Percentiles rank a stretch among this genome's conserved stretches.
phyloP scores from a whole-genome alignment of 2,329 filamentous ascomycete species.

The Scedosporium minutisporum region DNA sequence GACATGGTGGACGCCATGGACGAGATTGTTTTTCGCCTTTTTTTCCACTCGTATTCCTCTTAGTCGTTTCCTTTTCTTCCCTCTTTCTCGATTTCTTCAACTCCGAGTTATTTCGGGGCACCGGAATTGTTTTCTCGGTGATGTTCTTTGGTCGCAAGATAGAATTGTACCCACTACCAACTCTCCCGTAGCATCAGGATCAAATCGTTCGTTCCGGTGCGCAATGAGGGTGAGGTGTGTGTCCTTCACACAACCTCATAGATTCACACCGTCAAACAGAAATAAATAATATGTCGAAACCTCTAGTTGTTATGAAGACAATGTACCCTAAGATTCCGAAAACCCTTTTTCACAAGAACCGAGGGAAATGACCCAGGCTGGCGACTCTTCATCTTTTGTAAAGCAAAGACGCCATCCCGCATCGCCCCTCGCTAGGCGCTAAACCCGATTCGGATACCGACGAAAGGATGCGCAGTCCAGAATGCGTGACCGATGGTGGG shows the following conservation, averaged over 20 bases:
- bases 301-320: not conserved
- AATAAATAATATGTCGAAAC: not conserved
- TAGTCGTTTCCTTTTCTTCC: not conserved
- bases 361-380: not conserved
- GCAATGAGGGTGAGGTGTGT: no score
- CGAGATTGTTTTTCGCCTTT: not conserved
- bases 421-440: not conserved
- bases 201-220: no score
- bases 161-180: no score
- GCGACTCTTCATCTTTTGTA: not conserved
- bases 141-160: no score
- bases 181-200: no score
- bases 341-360: not conserved
- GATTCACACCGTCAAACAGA: not conserved
- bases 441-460: not conserved
- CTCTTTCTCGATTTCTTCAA: not conserved
- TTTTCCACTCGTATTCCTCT: not conserved
- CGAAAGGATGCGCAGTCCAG: not conserved
- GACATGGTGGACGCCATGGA: conserved; percentile 3
- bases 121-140: not conserved
- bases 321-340: not conserved
- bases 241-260: no score
- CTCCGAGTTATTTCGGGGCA: not conserved
- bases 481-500: not conserved
- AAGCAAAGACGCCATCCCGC: not conserved